Percentiles rank a stretch among this genome's conserved stretches.
Evolutionary conservation across 371 early-diverging fungal species (phyloP).

Genomic region (Mortierella sp.): DNA sequence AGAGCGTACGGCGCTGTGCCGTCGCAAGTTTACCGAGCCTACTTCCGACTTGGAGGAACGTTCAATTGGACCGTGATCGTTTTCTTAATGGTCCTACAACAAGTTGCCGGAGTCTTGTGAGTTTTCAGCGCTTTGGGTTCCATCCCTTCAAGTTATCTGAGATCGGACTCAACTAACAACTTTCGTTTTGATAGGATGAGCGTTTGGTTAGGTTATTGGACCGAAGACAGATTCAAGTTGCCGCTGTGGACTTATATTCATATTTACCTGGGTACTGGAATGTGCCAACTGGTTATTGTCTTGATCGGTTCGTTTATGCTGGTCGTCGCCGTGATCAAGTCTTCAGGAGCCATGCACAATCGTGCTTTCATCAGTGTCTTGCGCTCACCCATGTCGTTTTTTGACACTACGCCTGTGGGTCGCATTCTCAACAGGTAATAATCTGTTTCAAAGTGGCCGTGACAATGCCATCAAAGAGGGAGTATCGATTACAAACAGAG

Average conservation of each 20-base stretch:
- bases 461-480: no score
- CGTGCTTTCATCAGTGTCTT: slow-evolving; percentile 45
- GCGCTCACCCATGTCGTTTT: slow-evolving; percentile 80
- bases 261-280: slow-evolving; percentile 45
- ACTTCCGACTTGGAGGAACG: slow-evolving; percentile 36
- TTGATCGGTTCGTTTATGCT: slow-evolving; percentile 34
- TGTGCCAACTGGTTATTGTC: slow-evolving; percentile 27
- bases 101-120: slow-evolving; percentile 44
- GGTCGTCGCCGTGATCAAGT: slow-evolving; percentile 25
- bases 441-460: not conserved
- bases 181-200: slow-evolving; percentile 27
- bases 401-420: slow-evolving; percentile 82
- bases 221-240: slow-evolving; percentile 14
- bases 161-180: no score
- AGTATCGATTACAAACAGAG: no score
- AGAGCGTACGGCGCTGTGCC: slow-evolving; percentile 49
- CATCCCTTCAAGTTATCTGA: not conserved
- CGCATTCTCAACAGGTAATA: slow-evolving; percentile 72
- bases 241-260: slow-evolving; percentile 27
- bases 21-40: slow-evolving; percentile 41
- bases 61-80: slow-evolving; percentile 21
- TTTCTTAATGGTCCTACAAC: slow-evolving; percentile 19
- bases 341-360: slow-evolving; percentile 34
- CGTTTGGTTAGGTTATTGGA: slow-evolving; percentile 49
- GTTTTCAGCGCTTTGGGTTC: slow-evolving; percentile 3